phyloP scores from a whole-genome alignment of 805 yeast species.

The Nakazawaea holstii region DNA sequence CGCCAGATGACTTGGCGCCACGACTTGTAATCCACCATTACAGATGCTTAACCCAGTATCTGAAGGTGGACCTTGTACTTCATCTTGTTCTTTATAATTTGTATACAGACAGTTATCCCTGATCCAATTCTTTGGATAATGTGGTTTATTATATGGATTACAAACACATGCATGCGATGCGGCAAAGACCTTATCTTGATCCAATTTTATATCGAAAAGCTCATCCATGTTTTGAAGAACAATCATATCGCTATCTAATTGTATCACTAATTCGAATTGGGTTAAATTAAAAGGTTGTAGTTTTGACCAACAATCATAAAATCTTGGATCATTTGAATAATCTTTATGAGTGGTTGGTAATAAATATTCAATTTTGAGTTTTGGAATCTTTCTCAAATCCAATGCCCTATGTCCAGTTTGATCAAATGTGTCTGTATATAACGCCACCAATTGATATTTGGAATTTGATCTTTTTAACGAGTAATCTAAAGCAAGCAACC shows the following conservation, averaged over 20 bases:
- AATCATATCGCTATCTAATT: slow-evolving; percentile 56
- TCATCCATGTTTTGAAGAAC: slow-evolving; percentile 56
- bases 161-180: slow-evolving; percentile 61
- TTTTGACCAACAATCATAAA: slow-evolving; percentile 60
- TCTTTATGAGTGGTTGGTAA: slow-evolving; percentile 38
- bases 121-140: slow-evolving; percentile 52
- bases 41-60: slow-evolving; percentile 40
- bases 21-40: slow-evolving; percentile 55
- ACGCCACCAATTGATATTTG: slow-evolving; percentile 45
- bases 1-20: slow-evolving; percentile 32
- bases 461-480: slow-evolving; percentile 38
- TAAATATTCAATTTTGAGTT: slow-evolving; percentile 34
- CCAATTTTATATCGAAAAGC: slow-evolving; percentile 40
- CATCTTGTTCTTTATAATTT: slow-evolving; percentile 24
- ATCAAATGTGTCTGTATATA: slow-evolving; percentile 44
- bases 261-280: slow-evolving; percentile 49
- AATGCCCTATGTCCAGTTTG: slow-evolving; percentile 35
- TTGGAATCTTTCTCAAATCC: slow-evolving; percentile 33
- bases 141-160: slow-evolving; percentile 45
- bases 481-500: slow-evolving; percentile 44
- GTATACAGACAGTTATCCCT: slow-evolving; percentile 47
- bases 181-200: slow-evolving; percentile 36
- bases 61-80: slow-evolving; percentile 36
- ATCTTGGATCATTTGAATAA: slow-evolving; percentile 45
- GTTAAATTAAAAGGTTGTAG: slow-evolving; percentile 46